Evolutionary conservation across 345 rosid species (phyloP).

Genomic region (Euphorbia peplus): DNA sequence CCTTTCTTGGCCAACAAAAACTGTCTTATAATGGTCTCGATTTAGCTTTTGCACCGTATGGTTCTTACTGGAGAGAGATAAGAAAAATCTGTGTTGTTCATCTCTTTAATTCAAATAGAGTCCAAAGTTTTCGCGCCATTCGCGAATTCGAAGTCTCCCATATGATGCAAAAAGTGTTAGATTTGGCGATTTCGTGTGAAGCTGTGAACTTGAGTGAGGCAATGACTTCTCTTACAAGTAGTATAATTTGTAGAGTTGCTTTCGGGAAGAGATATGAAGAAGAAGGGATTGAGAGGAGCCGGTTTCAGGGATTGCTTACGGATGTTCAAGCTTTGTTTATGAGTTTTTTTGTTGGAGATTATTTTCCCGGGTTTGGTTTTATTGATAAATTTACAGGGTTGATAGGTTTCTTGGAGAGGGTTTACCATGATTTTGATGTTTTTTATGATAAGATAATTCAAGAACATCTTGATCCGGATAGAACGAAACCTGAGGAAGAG

Average conservation of each 20-base stretch:
- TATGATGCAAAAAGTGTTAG: slow-evolving; percentile 27
- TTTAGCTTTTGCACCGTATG: slow-evolving; percentile 42
- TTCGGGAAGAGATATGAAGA: no score
- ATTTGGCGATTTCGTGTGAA: not conserved
- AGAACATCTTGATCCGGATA: no score
- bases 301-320: no score
- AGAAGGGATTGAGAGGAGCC: no score
- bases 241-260: slow-evolving; percentile 36
- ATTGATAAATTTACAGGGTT: slow-evolving; percentile 42
- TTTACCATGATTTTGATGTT: no score
- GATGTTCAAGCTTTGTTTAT: no score
- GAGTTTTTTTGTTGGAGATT: slow-evolving; percentile 42
- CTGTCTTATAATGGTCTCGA: slow-evolving; percentile 46
- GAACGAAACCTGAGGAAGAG: no score
- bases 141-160: slow-evolving; percentile 42
- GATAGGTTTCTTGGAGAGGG: slow-evolving; percentile 29
- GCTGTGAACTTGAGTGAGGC: slow-evolving; percentile 8
- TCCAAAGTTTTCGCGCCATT: slow-evolving; percentile 32
- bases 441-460: no score
- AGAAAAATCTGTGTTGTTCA: no score
- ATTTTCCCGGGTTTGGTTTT: slow-evolving; percentile 41
- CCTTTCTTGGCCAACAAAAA: no score
- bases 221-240: slow-evolving; percentile 21
- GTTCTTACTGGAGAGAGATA: slow-evolving; percentile 41
- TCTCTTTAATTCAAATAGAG: slow-evolving; percentile 14